Evolutionary conservation across 176 grass and related monocot species (phyloP).

Genomic region (Luzula sylvatica): DNA sequence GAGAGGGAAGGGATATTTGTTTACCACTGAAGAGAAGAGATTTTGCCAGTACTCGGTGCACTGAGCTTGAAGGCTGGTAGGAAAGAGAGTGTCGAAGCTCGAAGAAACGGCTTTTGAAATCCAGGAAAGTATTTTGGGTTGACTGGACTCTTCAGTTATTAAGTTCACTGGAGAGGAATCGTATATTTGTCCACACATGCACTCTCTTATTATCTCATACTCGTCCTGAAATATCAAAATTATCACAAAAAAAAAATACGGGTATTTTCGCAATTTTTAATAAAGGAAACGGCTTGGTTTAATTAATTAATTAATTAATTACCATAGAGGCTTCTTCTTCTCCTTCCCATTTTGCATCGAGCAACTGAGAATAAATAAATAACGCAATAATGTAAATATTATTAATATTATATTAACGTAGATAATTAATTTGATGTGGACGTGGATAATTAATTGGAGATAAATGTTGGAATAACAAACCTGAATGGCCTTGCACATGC

Average conservation of each 20-base stretch:
- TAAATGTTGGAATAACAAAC: too few species aligned
- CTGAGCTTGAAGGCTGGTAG: constrained; percentile 88
- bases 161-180: constrained; percentile 83
- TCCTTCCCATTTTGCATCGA: constrained; percentile 67
- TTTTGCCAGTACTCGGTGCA: constrained; percentile 85
- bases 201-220: constrained; percentile 64
- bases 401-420: not conserved
- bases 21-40: constrained; percentile 83
- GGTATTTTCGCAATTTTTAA: not conserved
- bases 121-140: constrained; percentile 50
- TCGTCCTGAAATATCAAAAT: constrained; percentile 40
- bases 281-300: not conserved
- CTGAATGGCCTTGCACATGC: constrained; percentile 90
- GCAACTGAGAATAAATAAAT: constrained; percentile 41
- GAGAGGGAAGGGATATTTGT: not conserved
- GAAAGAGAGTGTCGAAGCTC: constrained; percentile 76
- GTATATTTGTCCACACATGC: constrained; percentile 78
- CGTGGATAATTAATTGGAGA: too few species aligned
- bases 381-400: constrained; percentile 24
- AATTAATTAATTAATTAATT: constrained; percentile 30
- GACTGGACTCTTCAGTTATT: constrained; percentile 40
- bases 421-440: too few species aligned
- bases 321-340: constrained; percentile 62
- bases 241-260: constrained; percentile 14
- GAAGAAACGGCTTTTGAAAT: constrained; percentile 70